These are phyloP conservation scores for Corymbia calophylla DNA, from an alignment of 441 rosid genomes.

Conservation along the genomic window DNA sequence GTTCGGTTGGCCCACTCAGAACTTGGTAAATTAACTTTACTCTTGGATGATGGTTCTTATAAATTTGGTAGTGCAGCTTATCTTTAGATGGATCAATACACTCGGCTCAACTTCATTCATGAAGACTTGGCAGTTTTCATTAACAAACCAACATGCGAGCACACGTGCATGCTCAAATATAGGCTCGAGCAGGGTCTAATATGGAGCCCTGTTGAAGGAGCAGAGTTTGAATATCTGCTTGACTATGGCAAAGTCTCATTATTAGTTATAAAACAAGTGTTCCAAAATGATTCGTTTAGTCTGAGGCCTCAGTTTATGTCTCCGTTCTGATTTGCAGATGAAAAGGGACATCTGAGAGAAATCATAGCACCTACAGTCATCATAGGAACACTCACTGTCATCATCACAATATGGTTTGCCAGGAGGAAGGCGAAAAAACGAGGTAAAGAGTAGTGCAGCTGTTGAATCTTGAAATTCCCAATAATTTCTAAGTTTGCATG, in stretches of 20 bases:
- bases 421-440: constrained; percentile 10
- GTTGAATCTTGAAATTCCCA: neutral
- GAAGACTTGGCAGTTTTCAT: neutral
- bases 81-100: neutral
- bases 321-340: constrained; percentile 3
- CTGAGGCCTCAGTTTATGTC: no score
- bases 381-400: neutral
- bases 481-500: neutral
- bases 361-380: constrained; percentile 2
- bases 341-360: neutral
- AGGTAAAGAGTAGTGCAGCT: constrained; percentile 5
- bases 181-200: neutral
- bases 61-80: neutral
- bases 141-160: neutral
- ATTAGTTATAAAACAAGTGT: neutral
- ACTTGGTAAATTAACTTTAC: constrained; percentile 19
- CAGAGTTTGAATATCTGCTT: neutral
- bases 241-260: neutral
- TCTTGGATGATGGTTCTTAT: neutral
- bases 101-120: neutral
- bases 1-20: constrained; percentile 34
- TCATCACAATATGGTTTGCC: neutral
- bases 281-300: neutral
- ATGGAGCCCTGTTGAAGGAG: neutral
- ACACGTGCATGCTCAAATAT: neutral